phyloP scores from a whole-genome alignment of 2,329 filamentous ascomycete genomes.

The Graphilbum sp. region DNA sequence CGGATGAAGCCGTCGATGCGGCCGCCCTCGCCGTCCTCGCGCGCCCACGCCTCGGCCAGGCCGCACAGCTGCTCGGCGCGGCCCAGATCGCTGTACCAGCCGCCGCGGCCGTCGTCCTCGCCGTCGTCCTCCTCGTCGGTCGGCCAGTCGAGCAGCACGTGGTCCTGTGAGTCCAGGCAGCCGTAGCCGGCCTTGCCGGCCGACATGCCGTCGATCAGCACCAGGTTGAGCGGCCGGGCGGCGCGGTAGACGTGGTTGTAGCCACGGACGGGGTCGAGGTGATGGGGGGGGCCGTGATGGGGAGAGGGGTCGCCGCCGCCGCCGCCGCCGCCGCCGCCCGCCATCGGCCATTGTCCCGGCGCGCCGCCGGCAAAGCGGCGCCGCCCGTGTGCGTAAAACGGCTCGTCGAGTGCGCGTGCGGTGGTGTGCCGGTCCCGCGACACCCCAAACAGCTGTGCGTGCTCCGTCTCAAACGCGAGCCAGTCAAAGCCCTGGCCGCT shows the following conservation, averaged over 20 bases:
- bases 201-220: slow-evolving; percentile 56
- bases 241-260: slow-evolving; percentile 53
- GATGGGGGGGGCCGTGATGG: neutral
- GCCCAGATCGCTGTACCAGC: slow-evolving; percentile 20
- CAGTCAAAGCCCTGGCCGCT: slow-evolving; percentile 34
- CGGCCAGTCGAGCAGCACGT: slow-evolving; percentile 26
- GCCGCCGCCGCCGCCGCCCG: neutral
- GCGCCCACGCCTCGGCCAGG: slow-evolving; percentile 31
- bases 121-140: neutral
- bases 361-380: neutral
- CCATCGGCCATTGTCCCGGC: neutral
- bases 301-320: neutral
- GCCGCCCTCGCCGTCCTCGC: neutral
- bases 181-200: slow-evolving; percentile 50
- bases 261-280: slow-evolving; percentile 19
- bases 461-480: slow-evolving; percentile 64
- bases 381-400: too few species aligned
- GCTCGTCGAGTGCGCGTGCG: too few species aligned
- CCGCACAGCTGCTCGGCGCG: slow-evolving; percentile 40
- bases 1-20: slow-evolving; percentile 47
- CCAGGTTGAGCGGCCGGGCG: slow-evolving; percentile 36
- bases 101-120: neutral
- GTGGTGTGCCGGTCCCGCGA: too few species aligned
- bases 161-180: slow-evolving; percentile 52
- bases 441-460: slow-evolving; percentile 53